Conservation (phyloP, 805 yeast species). For the Ogataea pilisensis region DNA sequence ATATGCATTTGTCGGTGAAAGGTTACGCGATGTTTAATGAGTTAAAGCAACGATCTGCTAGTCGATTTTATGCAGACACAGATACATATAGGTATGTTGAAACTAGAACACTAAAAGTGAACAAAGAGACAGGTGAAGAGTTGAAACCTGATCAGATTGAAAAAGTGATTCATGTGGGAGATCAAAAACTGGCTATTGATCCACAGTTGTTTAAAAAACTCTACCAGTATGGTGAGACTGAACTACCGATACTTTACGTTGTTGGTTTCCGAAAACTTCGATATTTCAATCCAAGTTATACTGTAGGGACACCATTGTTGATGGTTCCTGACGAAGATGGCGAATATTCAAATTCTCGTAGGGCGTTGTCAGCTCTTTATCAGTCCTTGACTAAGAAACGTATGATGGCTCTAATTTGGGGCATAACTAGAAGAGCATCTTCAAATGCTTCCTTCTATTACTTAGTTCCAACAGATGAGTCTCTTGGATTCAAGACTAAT, state of each 20-base stretch:
- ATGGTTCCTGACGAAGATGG: conserved; percentile 62
- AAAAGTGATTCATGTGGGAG: conserved; percentile 44
- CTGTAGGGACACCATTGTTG: conserved; percentile 52
- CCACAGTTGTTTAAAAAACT: conserved; percentile 35
- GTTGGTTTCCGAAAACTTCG: conserved; percentile 58
- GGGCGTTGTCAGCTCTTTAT: conserved; percentile 65
- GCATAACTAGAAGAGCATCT: conserved; percentile 46
- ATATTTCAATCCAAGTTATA: conserved; percentile 47
- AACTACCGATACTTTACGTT: conserved; percentile 52
- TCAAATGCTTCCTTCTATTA: conserved; percentile 56
- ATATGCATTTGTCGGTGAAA: conserved; percentile 59
- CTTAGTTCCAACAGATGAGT: conserved; percentile 47
- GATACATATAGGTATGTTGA: conserved; percentile 51
- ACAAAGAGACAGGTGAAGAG: conserved; percentile 41
- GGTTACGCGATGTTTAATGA: conserved; percentile 66
- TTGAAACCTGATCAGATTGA: conserved; percentile 25
- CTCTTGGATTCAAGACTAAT: conserved; percentile 12
- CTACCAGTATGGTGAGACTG: conserved; percentile 29
- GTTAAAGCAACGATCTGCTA: conserved; percentile 47
- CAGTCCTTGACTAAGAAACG: conserved; percentile 48
- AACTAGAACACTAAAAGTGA: conserved; percentile 37
- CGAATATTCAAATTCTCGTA: conserved; percentile 54
- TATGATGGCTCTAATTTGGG: conserved; percentile 70
- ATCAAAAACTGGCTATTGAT: conserved; percentile 37
- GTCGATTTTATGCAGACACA: conserved; percentile 50